Evolutionary conservation across 106 monocot genomes (phyloP).

Genomic region (Ottelia alismoides): DNA sequence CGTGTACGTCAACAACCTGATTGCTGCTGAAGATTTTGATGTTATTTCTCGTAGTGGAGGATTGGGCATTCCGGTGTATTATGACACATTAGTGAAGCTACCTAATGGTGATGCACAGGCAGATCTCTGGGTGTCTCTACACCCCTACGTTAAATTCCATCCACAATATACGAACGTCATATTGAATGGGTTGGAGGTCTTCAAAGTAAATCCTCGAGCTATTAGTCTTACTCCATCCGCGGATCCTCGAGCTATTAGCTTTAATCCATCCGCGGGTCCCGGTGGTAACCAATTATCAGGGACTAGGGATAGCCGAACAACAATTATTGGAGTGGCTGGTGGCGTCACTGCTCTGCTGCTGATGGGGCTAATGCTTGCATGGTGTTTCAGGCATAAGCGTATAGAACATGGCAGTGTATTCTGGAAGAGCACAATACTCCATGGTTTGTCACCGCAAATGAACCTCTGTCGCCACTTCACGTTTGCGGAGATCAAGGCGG

Average conservation of each 20-base stretch:
- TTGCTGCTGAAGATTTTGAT: no score
- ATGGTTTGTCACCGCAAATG: slow-evolving; percentile 37
- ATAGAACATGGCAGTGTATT: slow-evolving; percentile 35
- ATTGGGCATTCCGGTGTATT: slow-evolving; percentile 19
- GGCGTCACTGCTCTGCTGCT: slow-evolving; percentile 11
- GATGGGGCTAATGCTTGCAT: slow-evolving; percentile 13
- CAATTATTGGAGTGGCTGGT: slow-evolving; percentile 15
- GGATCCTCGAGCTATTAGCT: not conserved
- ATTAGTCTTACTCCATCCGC: slow-evolving; percentile 15
- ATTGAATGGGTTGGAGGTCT: slow-evolving; percentile 39
- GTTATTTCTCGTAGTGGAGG: slow-evolving; percentile 10
- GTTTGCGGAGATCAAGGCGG: no score
- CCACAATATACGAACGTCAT: slow-evolving; percentile 27
- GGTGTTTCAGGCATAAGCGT: slow-evolving; percentile 12
- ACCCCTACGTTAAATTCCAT: not conserved
- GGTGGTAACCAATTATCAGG: no score
- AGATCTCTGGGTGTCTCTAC: slow-evolving; percentile 30
- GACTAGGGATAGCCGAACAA: not conserved
- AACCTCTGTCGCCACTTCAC: slow-evolving; percentile 71
- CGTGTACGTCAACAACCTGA: slow-evolving; percentile 28
- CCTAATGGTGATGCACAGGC: not conserved
- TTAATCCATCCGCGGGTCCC: no score
- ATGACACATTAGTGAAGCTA: slow-evolving; percentile 12
- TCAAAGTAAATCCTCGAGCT: slow-evolving; percentile 13
- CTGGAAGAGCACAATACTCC: slow-evolving; percentile 44